These are phyloP conservation scores for Penicillium sp. DNA, from an alignment of 2,329 filamentous ascomycete species.

Conservation along the genomic window DNA sequence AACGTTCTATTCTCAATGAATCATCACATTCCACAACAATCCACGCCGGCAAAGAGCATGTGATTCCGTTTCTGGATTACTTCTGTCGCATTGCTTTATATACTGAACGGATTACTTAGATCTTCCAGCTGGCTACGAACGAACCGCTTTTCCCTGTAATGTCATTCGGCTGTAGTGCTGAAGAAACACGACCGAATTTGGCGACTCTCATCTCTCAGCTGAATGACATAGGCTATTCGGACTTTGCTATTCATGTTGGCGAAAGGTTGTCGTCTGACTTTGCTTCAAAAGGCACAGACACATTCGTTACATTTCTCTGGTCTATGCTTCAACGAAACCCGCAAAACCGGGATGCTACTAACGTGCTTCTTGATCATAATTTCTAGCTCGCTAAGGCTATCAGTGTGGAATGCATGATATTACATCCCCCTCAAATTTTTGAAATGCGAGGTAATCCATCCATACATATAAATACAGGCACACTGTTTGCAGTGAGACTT, in stretches of 20 bases:
- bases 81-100: constrained; percentile 10
- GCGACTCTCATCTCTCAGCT: neutral
- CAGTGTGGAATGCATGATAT: no score
- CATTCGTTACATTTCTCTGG: constrained; percentile 9
- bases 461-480: no score
- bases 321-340: constrained; percentile 7
- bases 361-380: constrained; percentile 5
- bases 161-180: neutral
- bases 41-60: constrained; percentile 21
- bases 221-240: neutral
- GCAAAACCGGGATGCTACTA: constrained; percentile 4
- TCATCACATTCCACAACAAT: constrained; percentile 9
- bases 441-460: no score
- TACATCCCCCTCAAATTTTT: no score
- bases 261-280: constrained; percentile 9
- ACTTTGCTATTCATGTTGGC: neutral
- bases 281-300: constrained; percentile 1
- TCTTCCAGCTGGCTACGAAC: neutral
- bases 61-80: constrained; percentile 24
- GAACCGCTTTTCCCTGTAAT: neutral
- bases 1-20: constrained; percentile 21
- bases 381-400: constrained; percentile 5
- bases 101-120: neutral
- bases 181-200: neutral
- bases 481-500: no score